These are phyloP conservation scores for Cucurbita pepo DNA, from an alignment of 306 rosid genomes.

Conservation along the genomic window DNA sequence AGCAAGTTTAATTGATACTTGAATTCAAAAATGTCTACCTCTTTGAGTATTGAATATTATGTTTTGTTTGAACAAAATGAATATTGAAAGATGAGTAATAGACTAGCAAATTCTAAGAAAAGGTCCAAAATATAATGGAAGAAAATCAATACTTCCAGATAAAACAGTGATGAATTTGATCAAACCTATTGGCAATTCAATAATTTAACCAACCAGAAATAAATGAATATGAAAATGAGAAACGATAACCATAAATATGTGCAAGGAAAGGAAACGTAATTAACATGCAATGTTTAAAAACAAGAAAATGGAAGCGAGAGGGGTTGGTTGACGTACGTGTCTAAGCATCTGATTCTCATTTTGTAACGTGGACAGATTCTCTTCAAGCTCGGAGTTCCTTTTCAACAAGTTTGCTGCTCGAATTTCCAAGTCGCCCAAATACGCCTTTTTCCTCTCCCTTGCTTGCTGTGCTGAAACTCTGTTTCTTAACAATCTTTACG, in stretches of 20 bases:
- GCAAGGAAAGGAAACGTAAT: neutral
- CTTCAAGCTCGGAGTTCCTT: conserved; percentile 75
- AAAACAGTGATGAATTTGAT: too few relatives aligned
- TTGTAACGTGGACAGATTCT: conserved; percentile 73
- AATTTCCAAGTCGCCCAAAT: conserved; percentile 67
- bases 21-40: too few relatives aligned
- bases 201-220: too few relatives aligned
- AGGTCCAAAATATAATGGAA: too few relatives aligned
- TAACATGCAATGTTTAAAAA: neutral
- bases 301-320: neutral
- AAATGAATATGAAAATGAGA: neutral
- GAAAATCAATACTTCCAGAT: too few relatives aligned
- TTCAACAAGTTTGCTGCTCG: conserved; percentile 60
- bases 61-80: too few relatives aligned
- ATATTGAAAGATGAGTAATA: too few relatives aligned
- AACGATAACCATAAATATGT: neutral
- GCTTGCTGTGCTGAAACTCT: conserved; percentile 99
- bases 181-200: too few relatives aligned
- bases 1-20: too few relatives aligned
- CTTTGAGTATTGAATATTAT: too few relatives aligned
- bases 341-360: conserved; percentile 98
- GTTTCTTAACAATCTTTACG: conserved; percentile 66
- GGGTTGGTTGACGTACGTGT: conserved; percentile 38
- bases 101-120: too few relatives aligned
- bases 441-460: conserved; percentile 91